A percentile compares a stretch with the other conserved stretches of the same genome.
These are phyloP conservation scores for Pleurotus sapidus DNA, from an alignment of 768 basidiomycete genomes.

Conservation along the genomic window DNA sequence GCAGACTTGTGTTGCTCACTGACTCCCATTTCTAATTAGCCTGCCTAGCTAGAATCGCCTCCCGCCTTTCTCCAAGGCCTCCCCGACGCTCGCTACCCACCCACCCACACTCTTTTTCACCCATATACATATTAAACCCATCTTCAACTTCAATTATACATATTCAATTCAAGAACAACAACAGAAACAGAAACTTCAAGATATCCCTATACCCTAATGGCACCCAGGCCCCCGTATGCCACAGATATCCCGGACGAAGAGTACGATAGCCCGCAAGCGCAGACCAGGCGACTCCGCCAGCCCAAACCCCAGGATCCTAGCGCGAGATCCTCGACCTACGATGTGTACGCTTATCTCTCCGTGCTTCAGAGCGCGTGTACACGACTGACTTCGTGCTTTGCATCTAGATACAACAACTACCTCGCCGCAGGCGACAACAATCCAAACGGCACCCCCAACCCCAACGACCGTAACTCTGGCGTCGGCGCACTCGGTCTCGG, in stretches of 20 bases:
- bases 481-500: conserved; percentile 52
- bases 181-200: no score
- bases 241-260: conserved; percentile 65
- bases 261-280: conserved; percentile 43
- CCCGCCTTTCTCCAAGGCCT: no score
- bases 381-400: conserved; percentile 2
- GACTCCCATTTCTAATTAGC: no score
- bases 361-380: neutral
- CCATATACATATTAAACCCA: no score
- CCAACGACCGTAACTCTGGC: conserved; percentile 46
- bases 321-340: conserved; percentile 59
- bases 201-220: conserved; percentile 18
- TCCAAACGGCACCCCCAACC: conserved; percentile 7
- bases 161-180: no score
- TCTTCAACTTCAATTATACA: no score
- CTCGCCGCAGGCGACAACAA: conserved; percentile 27
- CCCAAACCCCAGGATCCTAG: conserved; percentile 49
- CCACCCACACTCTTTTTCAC: no score
- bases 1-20: no score
- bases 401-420: conserved; percentile 64
- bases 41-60: no score
- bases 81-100: no score
- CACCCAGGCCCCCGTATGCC: conserved; percentile 63
- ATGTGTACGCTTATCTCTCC: conserved; percentile 49
- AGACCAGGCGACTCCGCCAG: conserved; percentile 40